These are phyloP conservation scores for Amoebophrya sp. DNA, from an alignment of 169 alveolate genomes.

Conservation along the genomic window DNA sequence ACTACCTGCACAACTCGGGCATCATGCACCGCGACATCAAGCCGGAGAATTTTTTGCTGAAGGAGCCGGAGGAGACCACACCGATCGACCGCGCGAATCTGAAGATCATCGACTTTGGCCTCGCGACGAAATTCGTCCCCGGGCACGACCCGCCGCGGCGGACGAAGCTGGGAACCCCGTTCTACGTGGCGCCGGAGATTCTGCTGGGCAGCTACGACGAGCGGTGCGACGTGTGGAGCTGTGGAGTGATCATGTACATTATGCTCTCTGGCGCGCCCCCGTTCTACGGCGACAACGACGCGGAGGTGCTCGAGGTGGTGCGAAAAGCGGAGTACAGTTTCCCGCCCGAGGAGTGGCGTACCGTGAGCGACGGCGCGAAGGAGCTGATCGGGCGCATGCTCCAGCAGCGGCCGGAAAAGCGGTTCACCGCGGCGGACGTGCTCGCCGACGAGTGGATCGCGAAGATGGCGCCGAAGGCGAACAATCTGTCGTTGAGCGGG, in stretches of 20 bases:
- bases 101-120: conserved; percentile 87
- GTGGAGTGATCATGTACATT: conserved; percentile 71
- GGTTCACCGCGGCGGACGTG: conserved; percentile 54
- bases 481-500: too few relatives aligned
- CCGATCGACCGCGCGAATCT: too few relatives aligned
- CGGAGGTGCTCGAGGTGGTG: conserved; percentile 66
- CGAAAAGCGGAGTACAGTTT: conserved; percentile 39
- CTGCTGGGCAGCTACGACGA: conserved; percentile 70
- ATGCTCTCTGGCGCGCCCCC: conserved; percentile 72
- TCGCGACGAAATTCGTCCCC: conserved; percentile 66
- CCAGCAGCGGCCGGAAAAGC: conserved; percentile 56
- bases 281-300: conserved; percentile 65
- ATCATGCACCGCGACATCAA: conserved; percentile 48
- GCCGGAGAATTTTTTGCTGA: conserved; percentile 68
- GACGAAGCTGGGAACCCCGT: conserved; percentile 77
- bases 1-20: conserved; percentile 32
- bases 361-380: conserved; percentile 66
- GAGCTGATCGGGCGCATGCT: conserved; percentile 64
- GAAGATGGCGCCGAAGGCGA: too few relatives aligned
- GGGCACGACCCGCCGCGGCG: conserved; percentile 62
- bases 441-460: too few relatives aligned
- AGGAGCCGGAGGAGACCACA: too few relatives aligned
- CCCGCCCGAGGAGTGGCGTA: conserved; percentile 48
- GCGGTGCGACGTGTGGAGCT: conserved; percentile 77
- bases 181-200: conserved; percentile 78